Conservation (phyloP, 306 rosid species). For the Cucumis melo region DNA sequence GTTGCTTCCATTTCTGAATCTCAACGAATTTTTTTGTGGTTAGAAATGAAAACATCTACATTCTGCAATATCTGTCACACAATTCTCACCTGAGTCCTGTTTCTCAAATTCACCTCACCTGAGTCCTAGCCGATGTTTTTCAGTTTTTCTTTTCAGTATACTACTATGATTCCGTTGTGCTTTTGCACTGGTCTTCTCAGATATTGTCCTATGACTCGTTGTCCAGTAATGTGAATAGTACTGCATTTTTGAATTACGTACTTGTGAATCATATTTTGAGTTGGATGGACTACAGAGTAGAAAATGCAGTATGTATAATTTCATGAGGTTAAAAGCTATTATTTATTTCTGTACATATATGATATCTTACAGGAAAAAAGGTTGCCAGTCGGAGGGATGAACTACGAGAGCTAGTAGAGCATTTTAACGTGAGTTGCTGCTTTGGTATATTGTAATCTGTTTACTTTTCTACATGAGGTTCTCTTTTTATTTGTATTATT, state of each 20-base stretch:
- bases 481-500: neutral
- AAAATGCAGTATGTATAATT: neutral
- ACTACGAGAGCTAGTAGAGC: slow-evolving; percentile 72
- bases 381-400: slow-evolving; percentile 53
- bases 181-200: neutral
- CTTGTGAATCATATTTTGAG: slow-evolving; percentile 1
- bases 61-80: neutral
- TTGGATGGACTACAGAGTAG: neutral
- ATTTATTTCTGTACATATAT: slow-evolving; percentile 4
- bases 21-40: neutral
- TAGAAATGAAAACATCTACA: neutral
- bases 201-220: neutral
- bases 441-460: neutral
- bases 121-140: neutral
- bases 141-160: neutral
- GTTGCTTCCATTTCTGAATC: neutral
- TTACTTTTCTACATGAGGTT: neutral
- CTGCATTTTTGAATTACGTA: neutral
- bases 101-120: neutral
- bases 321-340: neutral
- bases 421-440: slow-evolving; percentile 64
- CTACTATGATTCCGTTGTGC: neutral
- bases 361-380: slow-evolving; percentile 55
- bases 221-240: neutral
- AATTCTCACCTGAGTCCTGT: neutral